Conservation (phyloP, 352 stramenopile genomes). For the Globisporangium parvum region DNA sequence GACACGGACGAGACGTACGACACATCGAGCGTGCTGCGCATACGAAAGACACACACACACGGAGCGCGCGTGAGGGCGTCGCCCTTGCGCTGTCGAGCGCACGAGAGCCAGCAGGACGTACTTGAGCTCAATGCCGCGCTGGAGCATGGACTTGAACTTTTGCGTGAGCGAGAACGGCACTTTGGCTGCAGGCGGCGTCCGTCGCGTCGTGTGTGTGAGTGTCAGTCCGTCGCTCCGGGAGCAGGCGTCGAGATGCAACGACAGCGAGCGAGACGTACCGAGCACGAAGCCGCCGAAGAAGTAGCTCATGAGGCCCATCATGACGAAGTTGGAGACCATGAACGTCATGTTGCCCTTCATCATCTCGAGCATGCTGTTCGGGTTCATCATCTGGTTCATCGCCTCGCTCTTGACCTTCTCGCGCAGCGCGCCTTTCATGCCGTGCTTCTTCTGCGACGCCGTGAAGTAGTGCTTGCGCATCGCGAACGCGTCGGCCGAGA, state of each 20-base stretch:
- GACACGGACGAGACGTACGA: constrained; percentile 97
- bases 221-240: background rate
- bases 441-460: constrained; percentile 84
- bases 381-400: constrained; percentile 94
- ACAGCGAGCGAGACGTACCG: constrained; percentile 23
- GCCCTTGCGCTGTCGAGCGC: background rate
- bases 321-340: constrained; percentile 99
- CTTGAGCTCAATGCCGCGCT: constrained; percentile 95
- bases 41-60: background rate
- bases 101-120: constrained; percentile 18
- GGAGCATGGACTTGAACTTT: constrained; percentile 98
- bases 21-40: constrained; percentile 90
- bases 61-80: background rate
- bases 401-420: constrained; percentile 88
- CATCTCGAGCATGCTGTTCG: constrained; percentile 96
- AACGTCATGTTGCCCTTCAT: constrained; percentile 99
- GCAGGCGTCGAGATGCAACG: background rate
- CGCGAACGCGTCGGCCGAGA: constrained; percentile 75
- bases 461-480: constrained; percentile 90
- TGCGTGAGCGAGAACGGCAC: constrained; percentile 97
- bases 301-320: constrained; percentile 99
- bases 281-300: constrained; percentile 99
- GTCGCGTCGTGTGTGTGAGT: background rate
- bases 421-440: constrained; percentile 74
- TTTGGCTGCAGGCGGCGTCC: constrained; percentile 71